These are phyloP conservation scores for Cercophora scortea DNA, from an alignment of 495 filamentous ascomycete species.

Conservation along the genomic window DNA sequence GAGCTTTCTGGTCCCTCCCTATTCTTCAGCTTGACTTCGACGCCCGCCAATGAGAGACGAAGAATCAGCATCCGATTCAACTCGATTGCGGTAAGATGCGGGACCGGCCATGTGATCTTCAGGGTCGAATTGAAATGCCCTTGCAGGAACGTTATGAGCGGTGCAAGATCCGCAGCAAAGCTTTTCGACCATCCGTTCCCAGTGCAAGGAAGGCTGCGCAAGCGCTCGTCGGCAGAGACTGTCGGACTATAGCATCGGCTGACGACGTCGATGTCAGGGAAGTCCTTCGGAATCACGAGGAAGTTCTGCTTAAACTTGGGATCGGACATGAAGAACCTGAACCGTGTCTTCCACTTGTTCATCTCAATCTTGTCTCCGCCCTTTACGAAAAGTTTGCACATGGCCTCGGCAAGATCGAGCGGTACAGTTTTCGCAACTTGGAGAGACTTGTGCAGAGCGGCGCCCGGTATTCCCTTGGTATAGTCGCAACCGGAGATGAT, in stretches of 20 bases:
- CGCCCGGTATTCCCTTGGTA: neutral
- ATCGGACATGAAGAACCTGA: too few species aligned
- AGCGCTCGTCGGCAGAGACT: neutral
- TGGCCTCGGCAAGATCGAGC: too few species aligned
- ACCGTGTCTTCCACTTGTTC: too few species aligned
- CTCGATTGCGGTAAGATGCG: neutral
- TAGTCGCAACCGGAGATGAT: constrained; percentile 2
- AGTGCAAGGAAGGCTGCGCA: too few species aligned
- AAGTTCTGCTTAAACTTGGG: too few species aligned
- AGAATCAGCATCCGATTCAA: neutral
- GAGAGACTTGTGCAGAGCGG: too few species aligned
- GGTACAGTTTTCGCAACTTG: too few species aligned
- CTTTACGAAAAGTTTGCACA: too few species aligned
- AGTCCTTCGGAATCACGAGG: neutral
- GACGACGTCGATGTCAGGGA: neutral
- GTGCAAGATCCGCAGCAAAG: too few species aligned
- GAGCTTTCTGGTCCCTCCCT: neutral
- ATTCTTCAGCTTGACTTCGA: neutral
- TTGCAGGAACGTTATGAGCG: neutral
- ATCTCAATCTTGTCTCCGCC: too few species aligned
- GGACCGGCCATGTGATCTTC: neutral
- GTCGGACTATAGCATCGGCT: neutral
- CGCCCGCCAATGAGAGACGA: neutral
- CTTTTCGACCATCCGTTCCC: too few species aligned
- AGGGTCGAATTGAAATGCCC: neutral